Conservation (phyloP, 1,284 basidiomycete species). For the Somion occarium region DNA sequence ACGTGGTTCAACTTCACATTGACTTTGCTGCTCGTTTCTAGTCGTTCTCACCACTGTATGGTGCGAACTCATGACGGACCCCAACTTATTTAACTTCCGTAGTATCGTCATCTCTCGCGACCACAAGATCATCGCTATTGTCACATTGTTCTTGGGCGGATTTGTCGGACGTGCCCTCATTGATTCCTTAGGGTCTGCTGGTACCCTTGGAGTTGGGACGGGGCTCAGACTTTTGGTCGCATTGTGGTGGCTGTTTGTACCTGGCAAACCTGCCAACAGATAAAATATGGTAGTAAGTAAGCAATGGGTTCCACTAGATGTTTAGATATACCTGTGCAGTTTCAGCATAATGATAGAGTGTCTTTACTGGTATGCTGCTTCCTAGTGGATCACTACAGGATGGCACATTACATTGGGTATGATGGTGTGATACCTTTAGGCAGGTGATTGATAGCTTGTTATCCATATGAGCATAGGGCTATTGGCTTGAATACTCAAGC, state of each 20-base stretch:
- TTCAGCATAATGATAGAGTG: no score
- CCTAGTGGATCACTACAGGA: no score
- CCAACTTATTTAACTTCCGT: slow-evolving; percentile 56
- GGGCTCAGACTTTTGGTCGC: slow-evolving; percentile 63
- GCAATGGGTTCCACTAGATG: no score
- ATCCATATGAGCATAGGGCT: no score
- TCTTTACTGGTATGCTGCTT: no score
- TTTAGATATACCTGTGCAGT: no score
- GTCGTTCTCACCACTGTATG: slow-evolving; percentile 78
- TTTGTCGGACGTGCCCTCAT: slow-evolving; percentile 67
- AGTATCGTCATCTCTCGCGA: slow-evolving; percentile 60
- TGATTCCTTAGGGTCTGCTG: slow-evolving; percentile 56
- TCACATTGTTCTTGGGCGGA: slow-evolving; percentile 71
- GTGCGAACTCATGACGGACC: slow-evolving; percentile 83
- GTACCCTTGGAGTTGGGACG: slow-evolving; percentile 63
- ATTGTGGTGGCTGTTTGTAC: slow-evolving; percentile 66
- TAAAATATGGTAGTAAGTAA: no score
- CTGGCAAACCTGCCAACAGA: slow-evolving; percentile 32
- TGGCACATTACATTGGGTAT: no score
- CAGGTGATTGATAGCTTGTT: no score
- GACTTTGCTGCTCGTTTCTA: slow-evolving; percentile 16
- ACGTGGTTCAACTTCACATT: slow-evolving; percentile 3
- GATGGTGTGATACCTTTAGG: no score
- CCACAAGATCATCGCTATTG: slow-evolving; percentile 66
- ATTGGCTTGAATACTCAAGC: no score